Evolutionary conservation across 2,329 filamentous ascomycete species (phyloP).

Genomic region (Biscogniauxia mediterranea): DNA sequence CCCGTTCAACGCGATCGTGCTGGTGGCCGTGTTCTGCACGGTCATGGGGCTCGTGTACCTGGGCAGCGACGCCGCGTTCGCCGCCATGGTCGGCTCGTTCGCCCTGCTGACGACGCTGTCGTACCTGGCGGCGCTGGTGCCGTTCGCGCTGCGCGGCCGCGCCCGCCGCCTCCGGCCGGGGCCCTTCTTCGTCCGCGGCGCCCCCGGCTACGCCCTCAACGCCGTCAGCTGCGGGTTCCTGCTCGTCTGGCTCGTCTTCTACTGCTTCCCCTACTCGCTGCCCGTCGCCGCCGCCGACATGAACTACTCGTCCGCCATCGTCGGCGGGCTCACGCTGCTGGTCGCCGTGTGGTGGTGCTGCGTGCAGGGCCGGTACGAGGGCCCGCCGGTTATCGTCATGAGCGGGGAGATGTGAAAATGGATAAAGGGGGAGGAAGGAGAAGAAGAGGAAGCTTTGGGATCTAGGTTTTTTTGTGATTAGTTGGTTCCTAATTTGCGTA

Average conservation of each 20-base stretch:
- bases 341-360: slow-evolving; percentile 43
- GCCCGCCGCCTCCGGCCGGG: slow-evolving; percentile 42
- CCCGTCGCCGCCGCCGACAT: slow-evolving; percentile 47
- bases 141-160: slow-evolving; percentile 48
- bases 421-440: no score
- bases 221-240: slow-evolving; percentile 56
- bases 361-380: slow-evolving; percentile 23
- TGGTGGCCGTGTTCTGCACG: slow-evolving; percentile 44
- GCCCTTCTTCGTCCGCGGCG: slow-evolving; percentile 54
- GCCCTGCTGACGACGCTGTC: slow-evolving; percentile 27
- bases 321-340: slow-evolving; percentile 40
- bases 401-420: background rate
- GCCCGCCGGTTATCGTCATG: slow-evolving; percentile 6
- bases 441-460: no score
- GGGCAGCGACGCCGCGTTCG: slow-evolving; percentile 64
- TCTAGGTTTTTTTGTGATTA: no score
- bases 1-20: slow-evolving; percentile 47
- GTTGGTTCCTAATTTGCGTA: no score
- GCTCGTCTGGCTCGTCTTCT: slow-evolving; percentile 60
- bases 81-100: slow-evolving; percentile 58
- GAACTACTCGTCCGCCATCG: slow-evolving; percentile 52
- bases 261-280: slow-evolving; percentile 54
- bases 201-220: slow-evolving; percentile 50
- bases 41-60: slow-evolving; percentile 64
- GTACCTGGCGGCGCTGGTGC: slow-evolving; percentile 63